Evolutionary conservation across 306 rosid species (phyloP).

Genomic region (Malus asiatica): DNA sequence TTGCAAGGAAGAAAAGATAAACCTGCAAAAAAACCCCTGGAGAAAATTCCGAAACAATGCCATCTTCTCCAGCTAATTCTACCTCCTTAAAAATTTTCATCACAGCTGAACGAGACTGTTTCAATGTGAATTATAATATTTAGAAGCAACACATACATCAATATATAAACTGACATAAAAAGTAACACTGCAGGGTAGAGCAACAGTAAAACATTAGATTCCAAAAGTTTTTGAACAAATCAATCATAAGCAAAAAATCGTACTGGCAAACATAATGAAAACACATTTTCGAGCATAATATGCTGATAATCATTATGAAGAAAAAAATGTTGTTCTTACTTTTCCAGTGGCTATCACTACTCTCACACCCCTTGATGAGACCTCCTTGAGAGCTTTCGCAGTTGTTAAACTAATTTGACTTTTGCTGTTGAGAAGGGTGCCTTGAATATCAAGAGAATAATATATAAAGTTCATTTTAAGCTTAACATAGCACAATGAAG

Average conservation of each 20-base stretch:
- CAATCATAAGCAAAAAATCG: neutral
- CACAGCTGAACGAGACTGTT: conserved; percentile 89
- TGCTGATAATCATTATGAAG: neutral
- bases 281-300: neutral
- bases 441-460: conserved; percentile 28
- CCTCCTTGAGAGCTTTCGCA: conserved; percentile 71
- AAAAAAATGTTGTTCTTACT: conserved; percentile 38
- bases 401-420: conserved; percentile 61
- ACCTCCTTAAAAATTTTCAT: conserved; percentile 55
- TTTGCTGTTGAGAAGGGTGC: conserved; percentile 85
- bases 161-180: neutral
- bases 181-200: neutral
- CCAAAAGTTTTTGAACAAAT: neutral
- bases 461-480: conserved; percentile 7
- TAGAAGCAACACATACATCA: neutral
- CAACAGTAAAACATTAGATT: conserved; percentile 1
- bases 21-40: conserved; percentile 97
- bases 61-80: conserved; percentile 77
- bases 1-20: conserved; percentile 10
- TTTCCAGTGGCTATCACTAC: conserved; percentile 96
- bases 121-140: conserved; percentile 16
- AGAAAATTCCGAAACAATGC: conserved; percentile 74
- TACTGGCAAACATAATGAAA: neutral
- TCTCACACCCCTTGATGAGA: conserved; percentile 72
- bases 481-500: conserved; percentile 4